Percentiles rank a stretch among this genome's conserved stretches.
These are phyloP conservation scores for Colletotrichum simmondsii DNA, from an alignment of 2,329 filamentous ascomycete species.

Conservation along the genomic window DNA sequence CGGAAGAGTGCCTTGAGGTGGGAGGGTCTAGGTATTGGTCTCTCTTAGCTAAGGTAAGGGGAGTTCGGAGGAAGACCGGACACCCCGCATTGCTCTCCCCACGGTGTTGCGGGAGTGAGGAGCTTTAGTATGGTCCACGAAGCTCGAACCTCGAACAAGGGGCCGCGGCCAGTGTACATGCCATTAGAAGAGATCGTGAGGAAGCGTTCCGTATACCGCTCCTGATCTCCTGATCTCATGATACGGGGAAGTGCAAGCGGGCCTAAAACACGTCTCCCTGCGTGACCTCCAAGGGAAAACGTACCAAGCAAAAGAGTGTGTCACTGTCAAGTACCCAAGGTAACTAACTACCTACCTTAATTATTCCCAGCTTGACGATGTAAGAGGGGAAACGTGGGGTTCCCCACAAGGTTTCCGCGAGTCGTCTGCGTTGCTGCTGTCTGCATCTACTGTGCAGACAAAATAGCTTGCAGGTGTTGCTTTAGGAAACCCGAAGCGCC, in stretches of 20 bases:
- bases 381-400: constrained; percentile 20
- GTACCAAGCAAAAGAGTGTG: background rate
- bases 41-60: background rate
- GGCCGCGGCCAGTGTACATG: background rate
- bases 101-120: background rate
- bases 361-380: background rate
- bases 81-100: constrained; percentile 16
- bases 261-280: background rate
- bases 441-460: background rate
- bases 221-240: background rate
- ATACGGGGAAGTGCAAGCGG: constrained; percentile 15
- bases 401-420: background rate
- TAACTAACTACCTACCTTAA: too few relatives aligned
- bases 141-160: background rate
- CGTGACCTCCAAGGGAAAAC: background rate
- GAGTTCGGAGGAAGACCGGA: background rate
- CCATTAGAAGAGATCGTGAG: constrained; percentile 5
- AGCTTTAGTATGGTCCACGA: background rate
- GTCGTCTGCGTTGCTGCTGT: background rate
- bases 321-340: too few relatives aligned
- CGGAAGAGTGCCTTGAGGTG: background rate
- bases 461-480: background rate
- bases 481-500: constrained; percentile 13
- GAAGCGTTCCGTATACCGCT: background rate
- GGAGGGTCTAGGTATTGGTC: background rate